phyloP scores from a whole-genome alignment of 2,329 filamentous ascomycete species.

The Xylogone sp. region DNA sequence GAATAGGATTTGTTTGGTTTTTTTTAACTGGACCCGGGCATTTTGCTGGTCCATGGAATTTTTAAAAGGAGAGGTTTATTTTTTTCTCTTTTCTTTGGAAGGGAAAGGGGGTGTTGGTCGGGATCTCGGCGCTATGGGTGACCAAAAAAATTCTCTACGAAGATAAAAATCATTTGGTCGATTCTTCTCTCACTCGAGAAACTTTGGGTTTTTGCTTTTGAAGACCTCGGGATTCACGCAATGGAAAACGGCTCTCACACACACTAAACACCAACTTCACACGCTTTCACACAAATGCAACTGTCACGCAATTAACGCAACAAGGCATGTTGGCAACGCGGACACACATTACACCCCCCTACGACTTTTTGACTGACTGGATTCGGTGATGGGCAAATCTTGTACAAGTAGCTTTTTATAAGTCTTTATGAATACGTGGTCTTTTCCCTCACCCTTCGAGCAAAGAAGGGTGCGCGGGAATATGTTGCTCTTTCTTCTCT shows the following conservation, averaged over 20 bases:
- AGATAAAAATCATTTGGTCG: conserved; percentile 4
- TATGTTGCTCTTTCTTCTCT: no score
- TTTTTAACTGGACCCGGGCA: no score
- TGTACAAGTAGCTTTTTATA: not conserved
- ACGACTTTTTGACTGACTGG: no score
- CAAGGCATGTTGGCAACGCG: no score
- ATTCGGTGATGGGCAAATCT: not conserved
- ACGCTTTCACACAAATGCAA: not conserved
- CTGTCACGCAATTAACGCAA: no score
- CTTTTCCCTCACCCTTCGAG: no score
- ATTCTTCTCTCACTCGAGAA: no score
- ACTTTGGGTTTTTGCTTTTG: conserved; percentile 2
- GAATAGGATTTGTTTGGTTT: not conserved
- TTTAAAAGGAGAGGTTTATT: conserved; percentile 4
- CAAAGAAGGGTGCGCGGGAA: no score
- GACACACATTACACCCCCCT: not conserved
- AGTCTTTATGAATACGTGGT: no score
- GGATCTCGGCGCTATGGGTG: conserved; percentile 16
- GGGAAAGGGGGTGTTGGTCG: conserved; percentile 19
- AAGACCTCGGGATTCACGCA: no score
- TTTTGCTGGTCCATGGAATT: not conserved
- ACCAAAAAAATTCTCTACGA: conserved; percentile 1
- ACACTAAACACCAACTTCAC: not conserved
- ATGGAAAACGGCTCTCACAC: no score
- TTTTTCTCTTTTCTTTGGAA: conserved; percentile 19